A percentile compares a stretch with the other conserved stretches of the same genome.
phyloP scores from a whole-genome alignment of 495 filamentous ascomycete species.

The Penicillium daleae region DNA sequence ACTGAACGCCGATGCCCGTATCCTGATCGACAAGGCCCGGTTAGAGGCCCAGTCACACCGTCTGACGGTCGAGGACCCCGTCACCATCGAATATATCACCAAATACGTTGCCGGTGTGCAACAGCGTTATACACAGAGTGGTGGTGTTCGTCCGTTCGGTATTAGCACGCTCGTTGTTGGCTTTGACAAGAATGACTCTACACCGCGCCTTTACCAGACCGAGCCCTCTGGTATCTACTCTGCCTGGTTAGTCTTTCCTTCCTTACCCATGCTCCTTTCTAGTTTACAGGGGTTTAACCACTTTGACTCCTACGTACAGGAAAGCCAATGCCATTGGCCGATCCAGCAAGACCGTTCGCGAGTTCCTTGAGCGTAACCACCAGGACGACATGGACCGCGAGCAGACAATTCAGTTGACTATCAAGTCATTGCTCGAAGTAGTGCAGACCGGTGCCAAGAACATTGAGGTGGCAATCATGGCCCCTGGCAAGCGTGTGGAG shows the following conservation, averaged over 20 bases:
- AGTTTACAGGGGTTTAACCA: too few species aligned
- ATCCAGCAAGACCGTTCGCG: constrained; percentile 96
- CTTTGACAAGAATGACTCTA: constrained; percentile 88
- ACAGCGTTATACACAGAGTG: constrained; percentile 97
- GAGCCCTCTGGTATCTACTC: constrained; percentile 98
- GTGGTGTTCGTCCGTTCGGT: constrained; percentile 95
- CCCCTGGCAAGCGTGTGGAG: constrained; percentile 87
- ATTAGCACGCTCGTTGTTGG: constrained; percentile 97
- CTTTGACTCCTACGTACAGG: constrained; percentile 60
- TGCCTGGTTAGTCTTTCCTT: constrained; percentile 71
- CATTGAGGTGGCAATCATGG: constrained; percentile 99
- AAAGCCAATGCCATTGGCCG: constrained; percentile 99
- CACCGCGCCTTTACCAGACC: constrained; percentile 91
- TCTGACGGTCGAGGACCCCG: constrained; percentile 96
- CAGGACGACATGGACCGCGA: constrained; percentile 95
- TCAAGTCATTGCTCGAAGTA: constrained; percentile 97
- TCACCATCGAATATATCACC: constrained; percentile 98
- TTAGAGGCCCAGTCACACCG: constrained; percentile 97
- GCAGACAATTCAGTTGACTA: constrained; percentile 93
- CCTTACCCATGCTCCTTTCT: not conserved
- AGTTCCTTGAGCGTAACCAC: constrained; percentile 98
- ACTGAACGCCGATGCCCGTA: constrained; percentile 94
- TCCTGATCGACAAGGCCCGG: constrained; percentile 95
- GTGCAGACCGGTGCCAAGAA: constrained; percentile 99
- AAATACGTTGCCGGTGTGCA: constrained; percentile 98